Conservation (phyloP, 257 asterid species). For the Phtheirospermum japonicum region DNA sequence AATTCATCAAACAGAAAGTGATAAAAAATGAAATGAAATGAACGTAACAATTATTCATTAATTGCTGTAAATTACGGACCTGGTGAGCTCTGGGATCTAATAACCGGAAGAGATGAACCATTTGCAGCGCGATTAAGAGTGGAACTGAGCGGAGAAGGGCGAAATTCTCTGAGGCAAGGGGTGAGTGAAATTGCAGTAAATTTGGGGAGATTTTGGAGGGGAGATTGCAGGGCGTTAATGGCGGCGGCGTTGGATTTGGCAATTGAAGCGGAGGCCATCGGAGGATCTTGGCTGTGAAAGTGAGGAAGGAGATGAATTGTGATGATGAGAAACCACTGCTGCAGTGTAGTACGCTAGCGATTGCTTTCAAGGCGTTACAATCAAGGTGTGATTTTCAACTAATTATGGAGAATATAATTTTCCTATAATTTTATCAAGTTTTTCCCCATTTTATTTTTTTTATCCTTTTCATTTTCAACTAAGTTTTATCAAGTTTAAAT, state of each 20-base stretch:
- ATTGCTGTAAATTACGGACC: conserved; percentile 30
- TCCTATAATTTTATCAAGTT: too few species aligned
- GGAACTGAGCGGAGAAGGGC: conserved; percentile 29
- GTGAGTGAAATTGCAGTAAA: conserved; percentile 31
- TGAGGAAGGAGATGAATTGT: conserved; percentile 8
- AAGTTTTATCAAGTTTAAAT: too few species aligned
- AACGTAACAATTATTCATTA: not conserved
- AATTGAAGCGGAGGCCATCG: conserved; percentile 38
- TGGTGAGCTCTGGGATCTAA: conserved; percentile 49
- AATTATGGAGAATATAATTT: too few species aligned
- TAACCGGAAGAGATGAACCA: conserved; percentile 34
- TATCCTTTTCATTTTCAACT: too few species aligned
- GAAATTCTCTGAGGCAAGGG: conserved; percentile 24
- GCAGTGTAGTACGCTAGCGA: not conserved
- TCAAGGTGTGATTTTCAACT: not conserved
- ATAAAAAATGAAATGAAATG: not conserved
- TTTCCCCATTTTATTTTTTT: too few species aligned
- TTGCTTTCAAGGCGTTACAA: not conserved
- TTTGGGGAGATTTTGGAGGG: conserved; percentile 25
- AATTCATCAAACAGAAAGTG: conserved; percentile 27
- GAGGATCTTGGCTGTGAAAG: not conserved
- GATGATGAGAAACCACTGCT: not conserved
- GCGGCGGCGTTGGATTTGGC: conserved; percentile 30
- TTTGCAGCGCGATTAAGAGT: conserved; percentile 27
- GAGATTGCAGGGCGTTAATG: conserved; percentile 26